Conservation (phyloP, 805 yeast genomes). For the Spathaspora passalidarum region DNA sequence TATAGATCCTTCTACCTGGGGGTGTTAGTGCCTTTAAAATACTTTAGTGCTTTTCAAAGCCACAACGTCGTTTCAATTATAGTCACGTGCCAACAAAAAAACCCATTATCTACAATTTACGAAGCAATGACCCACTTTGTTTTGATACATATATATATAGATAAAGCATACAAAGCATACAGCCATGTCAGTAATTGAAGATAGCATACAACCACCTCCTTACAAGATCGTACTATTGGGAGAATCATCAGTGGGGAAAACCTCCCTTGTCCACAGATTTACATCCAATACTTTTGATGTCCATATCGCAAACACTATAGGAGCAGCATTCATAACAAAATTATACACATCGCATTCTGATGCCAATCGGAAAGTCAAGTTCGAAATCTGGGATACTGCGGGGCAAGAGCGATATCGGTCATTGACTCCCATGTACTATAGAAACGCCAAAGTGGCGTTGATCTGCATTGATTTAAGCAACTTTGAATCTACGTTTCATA, state of each 20-base stretch:
- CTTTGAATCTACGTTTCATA: conserved; percentile 44
- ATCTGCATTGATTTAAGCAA: conserved; percentile 82
- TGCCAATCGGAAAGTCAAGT: conserved; percentile 44
- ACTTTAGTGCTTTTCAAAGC: no score
- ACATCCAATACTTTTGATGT: conserved; percentile 70
- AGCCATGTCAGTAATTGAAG: background rate
- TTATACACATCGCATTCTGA: conserved; percentile 28
- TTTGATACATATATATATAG: background rate
- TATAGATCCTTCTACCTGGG: no score
- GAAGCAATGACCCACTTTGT: background rate
- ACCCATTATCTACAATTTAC: background rate
- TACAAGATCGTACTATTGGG: conserved; percentile 44
- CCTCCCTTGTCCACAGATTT: conserved; percentile 79
- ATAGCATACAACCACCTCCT: conserved; percentile 19
- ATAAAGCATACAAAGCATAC: background rate
- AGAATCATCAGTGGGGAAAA: conserved; percentile 61
- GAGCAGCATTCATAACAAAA: conserved; percentile 97
- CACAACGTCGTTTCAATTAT: no score
- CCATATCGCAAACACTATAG: conserved; percentile 86
- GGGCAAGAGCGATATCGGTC: conserved; percentile 81
- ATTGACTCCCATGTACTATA: conserved; percentile 78
- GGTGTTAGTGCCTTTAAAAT: background rate
- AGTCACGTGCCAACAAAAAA: no score
- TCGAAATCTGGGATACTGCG: conserved; percentile 86
- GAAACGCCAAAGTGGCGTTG: conserved; percentile 69